phyloP scores from a whole-genome alignment of 2,329 filamentous ascomycete genomes.

The Aspergillus sp. region DNA sequence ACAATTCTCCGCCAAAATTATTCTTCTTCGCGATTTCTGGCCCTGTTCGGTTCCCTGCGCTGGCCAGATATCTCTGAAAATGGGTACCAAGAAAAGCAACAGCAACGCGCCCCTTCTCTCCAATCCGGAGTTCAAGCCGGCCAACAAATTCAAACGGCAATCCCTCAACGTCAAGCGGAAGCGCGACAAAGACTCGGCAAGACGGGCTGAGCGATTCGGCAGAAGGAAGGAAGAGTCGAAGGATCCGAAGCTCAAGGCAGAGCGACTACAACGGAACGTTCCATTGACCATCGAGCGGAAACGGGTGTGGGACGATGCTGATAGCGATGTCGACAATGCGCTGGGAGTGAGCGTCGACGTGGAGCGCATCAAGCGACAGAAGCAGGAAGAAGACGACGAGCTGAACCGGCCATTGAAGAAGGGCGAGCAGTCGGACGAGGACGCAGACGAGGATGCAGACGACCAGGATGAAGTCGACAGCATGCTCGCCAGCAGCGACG shows the following conservation, averaged over 20 bases:
- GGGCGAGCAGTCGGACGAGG: conserved; percentile 35
- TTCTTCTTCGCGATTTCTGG: conserved; percentile 15
- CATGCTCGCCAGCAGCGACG: conserved; percentile 57
- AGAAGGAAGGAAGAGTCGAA: conserved; percentile 78
- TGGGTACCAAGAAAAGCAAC: conserved; percentile 42
- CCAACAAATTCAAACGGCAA: conserved; percentile 73
- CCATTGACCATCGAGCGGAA: conserved; percentile 77
- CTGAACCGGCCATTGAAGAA: conserved; percentile 32
- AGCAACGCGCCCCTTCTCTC: conserved; percentile 37
- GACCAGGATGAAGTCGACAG: conserved; percentile 59
- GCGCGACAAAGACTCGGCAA: conserved; percentile 61
- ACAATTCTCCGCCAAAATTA: conserved; percentile 20
- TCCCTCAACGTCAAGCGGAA: conserved; percentile 73
- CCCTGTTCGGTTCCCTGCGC: too few relatives aligned
- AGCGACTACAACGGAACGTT: conserved; percentile 67
- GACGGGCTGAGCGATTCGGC: conserved; percentile 65
- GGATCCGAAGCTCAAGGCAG: conserved; percentile 64
- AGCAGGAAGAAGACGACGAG: conserved; percentile 36
- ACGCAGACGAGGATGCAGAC: conserved; percentile 33
- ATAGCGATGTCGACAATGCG: conserved; percentile 40
- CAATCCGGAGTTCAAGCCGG: conserved; percentile 46
- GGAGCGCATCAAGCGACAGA: conserved; percentile 40
- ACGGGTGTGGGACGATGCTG: conserved; percentile 77
- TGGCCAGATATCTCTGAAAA: conserved; percentile 25
- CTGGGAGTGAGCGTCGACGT: conserved; percentile 41